Conservation (phyloP, 2,329 filamentous ascomycete genomes). For the Paecilomyces dactylethromorphus region DNA sequence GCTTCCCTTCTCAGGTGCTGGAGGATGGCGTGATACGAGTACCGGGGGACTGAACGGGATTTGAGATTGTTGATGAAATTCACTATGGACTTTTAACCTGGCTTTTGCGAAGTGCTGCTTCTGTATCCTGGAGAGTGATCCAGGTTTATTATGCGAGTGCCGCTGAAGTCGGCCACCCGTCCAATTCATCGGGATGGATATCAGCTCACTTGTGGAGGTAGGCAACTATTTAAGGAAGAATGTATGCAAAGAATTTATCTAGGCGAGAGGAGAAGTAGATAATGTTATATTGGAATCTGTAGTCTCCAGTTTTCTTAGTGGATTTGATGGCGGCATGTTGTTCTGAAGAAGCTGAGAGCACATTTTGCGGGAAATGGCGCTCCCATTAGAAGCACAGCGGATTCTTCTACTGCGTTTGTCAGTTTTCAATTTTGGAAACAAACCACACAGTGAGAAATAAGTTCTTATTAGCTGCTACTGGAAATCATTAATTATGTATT, state of each 20-base stretch:
- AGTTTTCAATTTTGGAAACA: too few species aligned
- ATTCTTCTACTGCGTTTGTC: too few species aligned
- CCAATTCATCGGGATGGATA: slow-evolving; percentile 33
- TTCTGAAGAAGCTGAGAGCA: too few species aligned
- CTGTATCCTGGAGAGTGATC: slow-evolving; percentile 18
- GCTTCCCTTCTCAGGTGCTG: neutral
- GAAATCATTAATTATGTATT: too few species aligned
- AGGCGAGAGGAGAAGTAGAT: too few species aligned
- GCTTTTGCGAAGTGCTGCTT: slow-evolving; percentile 29
- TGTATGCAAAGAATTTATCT: neutral
- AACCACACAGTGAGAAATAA: too few species aligned
- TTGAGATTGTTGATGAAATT: slow-evolving; percentile 5
- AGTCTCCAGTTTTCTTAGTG: too few species aligned
- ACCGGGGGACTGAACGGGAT: slow-evolving; percentile 2
- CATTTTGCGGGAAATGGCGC: too few species aligned
- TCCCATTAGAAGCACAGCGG: too few species aligned
- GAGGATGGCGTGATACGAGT: neutral
- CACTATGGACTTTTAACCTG: slow-evolving; percentile 12
- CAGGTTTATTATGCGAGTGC: slow-evolving; percentile 26
- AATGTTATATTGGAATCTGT: too few species aligned
- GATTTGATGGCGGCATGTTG: too few species aligned
- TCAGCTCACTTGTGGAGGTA: neutral
- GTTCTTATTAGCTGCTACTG: too few species aligned
- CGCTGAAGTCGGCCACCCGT: slow-evolving; percentile 37
- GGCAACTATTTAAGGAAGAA: neutral